Evolutionary conservation across 257 asterid genomes (phyloP), one percentile per base, ranked within the genome.

Genomic region (Petunia axillaris): DNA sequence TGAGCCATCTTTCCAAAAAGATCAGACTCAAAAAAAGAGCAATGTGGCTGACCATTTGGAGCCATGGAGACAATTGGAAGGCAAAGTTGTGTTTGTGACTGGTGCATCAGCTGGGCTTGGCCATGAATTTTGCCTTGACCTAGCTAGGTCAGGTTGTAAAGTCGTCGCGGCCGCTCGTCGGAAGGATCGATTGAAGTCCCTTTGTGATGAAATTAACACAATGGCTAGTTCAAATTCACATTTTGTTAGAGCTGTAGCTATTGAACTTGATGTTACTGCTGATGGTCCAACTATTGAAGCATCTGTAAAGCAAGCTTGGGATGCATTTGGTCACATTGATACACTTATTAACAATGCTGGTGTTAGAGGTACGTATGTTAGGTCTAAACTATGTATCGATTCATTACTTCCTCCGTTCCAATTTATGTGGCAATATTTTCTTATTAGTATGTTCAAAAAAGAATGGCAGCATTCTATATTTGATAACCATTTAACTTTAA

Each of bases 41-140:
- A 41, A 38, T 44, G 79, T 39, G 52, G 76, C 54, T 8, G 4
- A 53, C 57, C 83, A 53, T 16, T 54, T 93, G 82, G 97, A 93
- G 88, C 95, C 97, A 77, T 91, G 98, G 98, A 41, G 53, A 5
- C 85, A 82, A 77, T 82, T 92, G 80, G 80, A 73, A 0, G 89
- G 80, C 83, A 92, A 90, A 64, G 87, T 91, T 54, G 97, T 94
- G 77, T 74, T 92, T 87, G 92, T 94, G 16, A 94, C 97, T 38
- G 97, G 97, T 59, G 94, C 98, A 1, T 94, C 98, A 0, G 89
- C 97, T 2, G 98, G 98, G 4, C 84, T 93, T 3, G 98, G 98
- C 77, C 88, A 90, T 2, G 90, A 85, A 3, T 87, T 88, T 85
- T 91, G 95, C 83, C 76, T 91, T 53, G 93, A 94, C 78, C 82